Base-by-base conservation (phyloP, 2,329 filamentous ascomycete species). In the Talaromyces sp. region DNA sequence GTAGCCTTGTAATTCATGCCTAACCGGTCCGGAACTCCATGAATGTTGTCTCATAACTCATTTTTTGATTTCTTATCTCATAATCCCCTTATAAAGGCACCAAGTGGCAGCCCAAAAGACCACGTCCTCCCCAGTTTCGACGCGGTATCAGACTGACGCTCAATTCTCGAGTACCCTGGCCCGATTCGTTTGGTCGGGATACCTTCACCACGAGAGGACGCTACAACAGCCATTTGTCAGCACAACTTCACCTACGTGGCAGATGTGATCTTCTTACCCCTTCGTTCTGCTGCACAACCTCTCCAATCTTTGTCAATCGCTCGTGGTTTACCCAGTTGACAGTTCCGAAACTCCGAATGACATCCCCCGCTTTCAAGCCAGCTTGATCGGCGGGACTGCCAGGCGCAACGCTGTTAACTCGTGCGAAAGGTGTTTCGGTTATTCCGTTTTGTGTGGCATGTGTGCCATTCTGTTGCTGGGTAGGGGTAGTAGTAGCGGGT, bases 21-120 rank as follows among this genome's bases (percentile, higher is more conserved):
- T 15, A 29, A 38, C 19, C n/a, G 3, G 5, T 19, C 29, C 45
- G 40, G 19, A 54, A 62, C 60, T 51, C 60, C 60, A 10, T 27
- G 34, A 17, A 61, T 51, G 45, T 27, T 38, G 13, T 27, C 19
- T 17, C 59, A 27, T 40, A 40, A 27, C 40, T 51, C 59, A 34
- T 49, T 31, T 10, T 38, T 13, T 8, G 31, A 61, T 61, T 34
- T 56, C 53, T 56, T 15, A 22, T 36, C 19, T 34, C n/a, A 43
- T 49, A 58, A 27, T 7, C 19, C 49, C 54, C 40, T 85, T 81
- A 96, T 65, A 96, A 70, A 29, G 92, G 92, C 70, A 97, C 80
- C 69, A 98, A 86, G 80, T 97, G 93, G 77, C 94, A 99, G 63
- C 94, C 94, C 72, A 99, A 81, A 76, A 96, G 81, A 13, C 94